Evolutionary conservation across 331 rosid species (phyloP).

Genomic region (Spiraea crenata): DNA sequence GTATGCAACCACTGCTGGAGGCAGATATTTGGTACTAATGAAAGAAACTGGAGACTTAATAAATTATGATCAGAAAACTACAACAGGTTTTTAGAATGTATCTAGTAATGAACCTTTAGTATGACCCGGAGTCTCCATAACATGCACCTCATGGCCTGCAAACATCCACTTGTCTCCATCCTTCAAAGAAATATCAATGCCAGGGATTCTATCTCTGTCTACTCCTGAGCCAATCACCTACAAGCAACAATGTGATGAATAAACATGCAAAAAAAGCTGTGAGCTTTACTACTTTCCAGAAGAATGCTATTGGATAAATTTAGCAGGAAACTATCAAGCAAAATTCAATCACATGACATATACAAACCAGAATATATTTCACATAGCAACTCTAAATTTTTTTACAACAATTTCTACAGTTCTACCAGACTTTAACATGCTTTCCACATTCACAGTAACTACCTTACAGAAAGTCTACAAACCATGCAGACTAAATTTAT

Average conservation of each 20-base stretch:
- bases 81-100: slow-evolving; percentile 13
- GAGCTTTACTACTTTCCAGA: neutral
- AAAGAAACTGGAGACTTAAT: neutral
- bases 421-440: neutral
- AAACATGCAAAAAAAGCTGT: slow-evolving; percentile 9
- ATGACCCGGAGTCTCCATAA: slow-evolving; percentile 96
- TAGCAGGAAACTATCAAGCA: neutral
- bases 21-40: neutral
- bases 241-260: slow-evolving; percentile 16
- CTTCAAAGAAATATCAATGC: slow-evolving; percentile 77
- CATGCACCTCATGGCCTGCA: slow-evolving; percentile 91
- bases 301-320: neutral
- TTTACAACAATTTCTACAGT: neutral
- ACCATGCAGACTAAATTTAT: neutral
- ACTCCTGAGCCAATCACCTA: slow-evolving; percentile 90
- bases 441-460: neutral
- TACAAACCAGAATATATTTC: neutral
- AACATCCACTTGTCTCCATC: slow-evolving; percentile 99
- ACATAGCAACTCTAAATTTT: neutral
- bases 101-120: slow-evolving; percentile 63
- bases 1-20: neutral
- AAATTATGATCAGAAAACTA: slow-evolving; percentile 3
- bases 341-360: neutral
- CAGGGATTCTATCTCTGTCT: slow-evolving; percentile 83
- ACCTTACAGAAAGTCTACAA: neutral